Base-by-base conservation (phyloP, 2,329 filamentous ascomycete species). In the Monosporascus sp. region DNA sequence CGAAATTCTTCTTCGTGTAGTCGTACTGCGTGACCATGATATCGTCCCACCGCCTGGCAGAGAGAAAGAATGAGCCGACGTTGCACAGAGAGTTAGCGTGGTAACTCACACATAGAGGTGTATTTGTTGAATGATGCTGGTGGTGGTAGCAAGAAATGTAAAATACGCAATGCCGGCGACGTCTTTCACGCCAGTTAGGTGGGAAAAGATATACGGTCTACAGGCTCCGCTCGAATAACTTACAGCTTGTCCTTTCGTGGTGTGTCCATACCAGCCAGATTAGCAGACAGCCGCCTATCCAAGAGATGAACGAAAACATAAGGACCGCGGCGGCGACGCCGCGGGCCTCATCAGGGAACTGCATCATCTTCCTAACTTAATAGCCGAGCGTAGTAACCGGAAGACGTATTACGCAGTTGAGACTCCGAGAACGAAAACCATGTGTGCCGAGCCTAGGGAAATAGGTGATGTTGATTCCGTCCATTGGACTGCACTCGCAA, bases 151-250 rank as follows among this genome's bases (percentile, higher is more conserved):
- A 18, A 61, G 22, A 2, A 59, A 44, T 8, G 55, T 55, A n/a
- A 59, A 54, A 37, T 59, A 61, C 5, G 55, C 56, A 17, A 61
- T 58, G 28, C 51, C 54, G 9, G 57, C 59, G 14, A 61, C 57
- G 48, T 58, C 57, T 61, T 28, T 15, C n/a, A 48, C 14, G 37
- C n/a, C 18, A 18, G 31, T 45, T 35, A 26, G 44, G 11, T 7
- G 18, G 14, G 17, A 7, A 11, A 8, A 5, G 4, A 17, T 40
- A 18, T n/a, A 24, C 7, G 9, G 7, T 17, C 15, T 3, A 8
- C 9, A 1, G 20, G 11, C 7, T 43, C 17, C 3, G 8, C 24
- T 24, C 18, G 37, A 22, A 15, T 2, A 37, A 51, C 54, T 54
- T 43, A 61, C 59, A 59, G 49, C 57, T 61, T 24, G 56, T 49